phyloP scores from a whole-genome alignment of 768 basidiomycete genomes.

The Suillus plorans region DNA sequence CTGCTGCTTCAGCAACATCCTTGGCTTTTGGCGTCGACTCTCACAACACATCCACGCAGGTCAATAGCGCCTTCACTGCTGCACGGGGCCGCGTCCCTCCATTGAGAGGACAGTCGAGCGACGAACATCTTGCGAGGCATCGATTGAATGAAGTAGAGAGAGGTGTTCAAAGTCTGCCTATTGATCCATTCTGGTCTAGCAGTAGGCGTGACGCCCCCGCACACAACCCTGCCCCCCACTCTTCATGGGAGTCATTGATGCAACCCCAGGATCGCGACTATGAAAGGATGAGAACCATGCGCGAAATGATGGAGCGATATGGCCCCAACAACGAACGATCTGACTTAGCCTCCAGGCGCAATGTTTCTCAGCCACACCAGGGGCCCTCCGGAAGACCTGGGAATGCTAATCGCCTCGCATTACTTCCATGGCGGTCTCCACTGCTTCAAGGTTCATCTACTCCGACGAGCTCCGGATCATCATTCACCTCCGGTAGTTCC shows the following conservation, averaged over 20 bases:
- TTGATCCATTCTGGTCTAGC: conserved; percentile 1
- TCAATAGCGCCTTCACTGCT: background rate
- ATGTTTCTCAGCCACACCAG: background rate
- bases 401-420: background rate
- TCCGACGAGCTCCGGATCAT: background rate
- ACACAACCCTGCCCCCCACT: background rate
- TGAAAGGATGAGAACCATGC: conserved; percentile 1
- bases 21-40: conserved; percentile 1
- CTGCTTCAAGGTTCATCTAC: background rate
- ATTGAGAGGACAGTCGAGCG: background rate
- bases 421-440: conserved; percentile 4
- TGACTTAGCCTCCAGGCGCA: background rate
- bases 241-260: background rate
- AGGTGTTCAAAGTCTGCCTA: background rate
- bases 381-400: background rate
- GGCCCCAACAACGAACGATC: background rate
- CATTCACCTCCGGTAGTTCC: background rate
- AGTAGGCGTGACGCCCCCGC: background rate
- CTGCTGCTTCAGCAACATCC: background rate
- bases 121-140: background rate
- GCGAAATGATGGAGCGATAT: conserved; percentile 3
- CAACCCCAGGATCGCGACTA: background rate
- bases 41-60: background rate
- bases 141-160: conserved; percentile 1
- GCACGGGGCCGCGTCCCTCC: background rate